Base-by-base conservation (phyloP, 1,284 basidiomycete genomes). In the Heterobasidion irregulare region DNA sequence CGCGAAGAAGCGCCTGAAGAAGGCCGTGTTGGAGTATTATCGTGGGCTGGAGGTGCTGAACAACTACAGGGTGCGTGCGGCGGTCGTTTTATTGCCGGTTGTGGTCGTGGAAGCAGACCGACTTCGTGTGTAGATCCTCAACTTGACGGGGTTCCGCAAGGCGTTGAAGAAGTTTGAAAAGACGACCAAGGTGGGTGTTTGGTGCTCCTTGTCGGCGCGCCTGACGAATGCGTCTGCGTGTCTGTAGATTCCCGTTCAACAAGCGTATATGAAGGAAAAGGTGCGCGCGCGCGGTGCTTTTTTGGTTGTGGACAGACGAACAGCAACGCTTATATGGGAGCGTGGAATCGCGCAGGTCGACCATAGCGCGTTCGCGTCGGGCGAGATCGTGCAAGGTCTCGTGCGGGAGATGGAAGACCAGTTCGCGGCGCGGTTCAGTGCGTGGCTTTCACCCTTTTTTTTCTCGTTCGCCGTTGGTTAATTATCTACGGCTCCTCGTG, bases 91-190 rank as follows among this genome's bases (percentile, higher is more conserved):
- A 9, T 9, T 47, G 18, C 2, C 50, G 6, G 18, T 33, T 35
- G 43, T 45, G 13, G 18, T 43, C 3, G 50, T 53, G 12, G 18
- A 26, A 26, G 26, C 26, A 26, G 26, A 26, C 18, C 43, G 18
- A 45, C 1, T 34, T 35, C 32, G 12, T 26, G 26, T 41, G n/a
- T 57, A 94, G 86, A 84, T 89, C 49, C 71, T 98, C 52, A 98
- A 98, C 67, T 69, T 94, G 8, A 90, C 90, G 2, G 95, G 94
- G 0, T 94, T 98, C 68, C 77, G 90, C 19, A 98, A 98, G 68
- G 89, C 88, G 0, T 67, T 97, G 59, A 98, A 94, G 72, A 98
- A 97, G 72, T 97, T 94, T 63, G 92, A 94, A 66, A 98, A 97
- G 71, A 75, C 83, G 2, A 88, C 91, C 1, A 82, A 78, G 64